Base-by-base conservation (phyloP, 768 basidiomycete species). In the Mycena capillaripes region DNA sequence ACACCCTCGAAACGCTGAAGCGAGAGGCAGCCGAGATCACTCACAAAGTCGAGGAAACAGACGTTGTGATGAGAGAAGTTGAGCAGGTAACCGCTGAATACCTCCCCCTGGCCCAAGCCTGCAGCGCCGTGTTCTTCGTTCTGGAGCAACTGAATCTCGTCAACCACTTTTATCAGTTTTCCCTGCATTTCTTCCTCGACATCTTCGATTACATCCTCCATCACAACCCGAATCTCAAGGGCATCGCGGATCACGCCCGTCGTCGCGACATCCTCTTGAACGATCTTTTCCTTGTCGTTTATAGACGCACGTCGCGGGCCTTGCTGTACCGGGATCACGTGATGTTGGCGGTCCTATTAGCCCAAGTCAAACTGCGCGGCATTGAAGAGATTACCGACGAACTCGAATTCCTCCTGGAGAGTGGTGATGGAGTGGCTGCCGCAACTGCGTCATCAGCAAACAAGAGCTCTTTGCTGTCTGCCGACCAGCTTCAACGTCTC, bases 121-220 rank as follows among this genome's bases (percentile, higher is more conserved):
- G 97, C 88, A 97, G 97, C 80, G 92, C 96, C 1, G 92, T 98
- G 50, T 99, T 95, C 90, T 99, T 99, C 84, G 94, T 97, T 69
- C 86, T 99, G 76, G 97, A 99, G 78, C 97, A 98, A 78, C 89
- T 99, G 59, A 93, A 95, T 79, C 88, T 93, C 63, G 90, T 98
- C 85, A 96, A 97, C 79, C 97, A 98, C 83, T 99, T 99, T 86
- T 99, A 99, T 79, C 96, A 98, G 81, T 99, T 99, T 87, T 99
- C 98, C 2, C 88, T 99, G 55, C 93, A 88, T 32, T 98, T 97
- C 88, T 99, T 99, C 93, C 89, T 99, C 70, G 97, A 98, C 80
- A 97, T 98, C 78, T 99, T 99, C 83, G 96, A 99, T 83, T 95
- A 94, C 76, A 91, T 97, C 69, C 89, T 99, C 10, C 93, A 94